Evolutionary conservation across 2,329 filamentous ascomycete species (phyloP).

Genomic region (Hymenoscyphus fraxineus): DNA sequence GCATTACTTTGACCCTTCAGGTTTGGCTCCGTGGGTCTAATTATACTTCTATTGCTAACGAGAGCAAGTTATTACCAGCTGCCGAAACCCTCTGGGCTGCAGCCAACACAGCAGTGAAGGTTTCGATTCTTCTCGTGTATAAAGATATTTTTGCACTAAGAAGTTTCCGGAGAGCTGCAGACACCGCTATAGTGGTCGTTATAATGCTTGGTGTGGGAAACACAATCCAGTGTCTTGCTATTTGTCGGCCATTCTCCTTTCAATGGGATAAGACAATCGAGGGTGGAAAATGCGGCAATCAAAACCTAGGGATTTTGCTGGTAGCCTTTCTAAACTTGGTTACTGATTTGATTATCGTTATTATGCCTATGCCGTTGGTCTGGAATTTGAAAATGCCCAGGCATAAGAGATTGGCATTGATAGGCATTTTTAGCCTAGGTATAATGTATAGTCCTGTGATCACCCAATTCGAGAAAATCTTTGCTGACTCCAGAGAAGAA

Average conservation of each 20-base stretch:
- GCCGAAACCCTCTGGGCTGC: neutral
- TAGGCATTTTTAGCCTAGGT: slow-evolving; percentile 1
- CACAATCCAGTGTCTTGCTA: slow-evolving; percentile 2
- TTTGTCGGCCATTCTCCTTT: slow-evolving; percentile 2
- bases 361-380: neutral
- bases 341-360: neutral
- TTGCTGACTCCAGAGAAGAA: neutral
- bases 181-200: neutral
- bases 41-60: neutral
- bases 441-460: neutral
- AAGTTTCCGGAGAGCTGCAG: neutral
- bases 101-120: neutral
- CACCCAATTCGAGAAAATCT: neutral
- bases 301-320: neutral
- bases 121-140: slow-evolving; percentile 5
- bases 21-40: neutral
- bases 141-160: slow-evolving; percentile 1
- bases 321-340: slow-evolving; percentile 4
- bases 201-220: slow-evolving; percentile 4
- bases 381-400: slow-evolving; percentile 4
- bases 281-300: slow-evolving; percentile 1
- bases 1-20: neutral
- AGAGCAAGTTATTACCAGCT: neutral
- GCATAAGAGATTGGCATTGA: neutral
- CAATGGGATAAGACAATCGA: slow-evolving; percentile 3